Base-by-base conservation (phyloP, 352 stramenopile genomes). In the Aphanomyces invadans region DNA sequence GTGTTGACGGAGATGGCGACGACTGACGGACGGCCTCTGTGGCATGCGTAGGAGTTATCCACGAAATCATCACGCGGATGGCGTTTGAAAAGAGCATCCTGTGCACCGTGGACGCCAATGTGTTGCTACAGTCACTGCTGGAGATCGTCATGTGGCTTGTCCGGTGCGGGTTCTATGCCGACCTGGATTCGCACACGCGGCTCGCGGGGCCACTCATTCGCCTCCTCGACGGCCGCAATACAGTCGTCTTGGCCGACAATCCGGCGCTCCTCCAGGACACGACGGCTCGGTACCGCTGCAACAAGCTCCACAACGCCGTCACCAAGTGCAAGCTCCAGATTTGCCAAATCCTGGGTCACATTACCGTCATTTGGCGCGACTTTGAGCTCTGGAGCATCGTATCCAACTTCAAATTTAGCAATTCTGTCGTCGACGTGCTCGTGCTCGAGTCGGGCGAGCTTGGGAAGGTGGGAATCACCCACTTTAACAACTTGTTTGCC, bases 281-380 rank as follows among this genome's bases (percentile, higher is more conserved):
- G 15, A 67, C 60, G 5, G 42, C 42, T 19, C 45, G 60, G 17
- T 67, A 67, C 23, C 28, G 23, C 31, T 39, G 60, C 45, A 67
- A 67, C n/a, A 67, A 67, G 23, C 60, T 67, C 29, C 26, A 59
- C 23, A 26, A 67, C 15, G 33, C 29, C 4, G 26, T 57, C 19
- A 67, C 60, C 12, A 56, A 59, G n/a, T 56, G 45, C 46, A 67
- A 67, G 33, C 55, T 57, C 42, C 60, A 67, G 26, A 67, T 67
- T 28, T 67, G 60, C 32, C 7, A 67, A 7, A 67, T 67, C 28
- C 39, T 56, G 15, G n/a, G 54, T 15, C 15, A 49, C 45, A 57
- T 67, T 2, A 57, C 48, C 17, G 12, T 67, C 29, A 57, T 67
- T 19, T 67, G 60, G 60, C 60, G 60, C n/a, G 48, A 59, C 49